These are phyloP conservation scores for Amaranthus cruentus DNA, from an alignment of 148 eudicot species.

Conservation along the genomic window DNA sequence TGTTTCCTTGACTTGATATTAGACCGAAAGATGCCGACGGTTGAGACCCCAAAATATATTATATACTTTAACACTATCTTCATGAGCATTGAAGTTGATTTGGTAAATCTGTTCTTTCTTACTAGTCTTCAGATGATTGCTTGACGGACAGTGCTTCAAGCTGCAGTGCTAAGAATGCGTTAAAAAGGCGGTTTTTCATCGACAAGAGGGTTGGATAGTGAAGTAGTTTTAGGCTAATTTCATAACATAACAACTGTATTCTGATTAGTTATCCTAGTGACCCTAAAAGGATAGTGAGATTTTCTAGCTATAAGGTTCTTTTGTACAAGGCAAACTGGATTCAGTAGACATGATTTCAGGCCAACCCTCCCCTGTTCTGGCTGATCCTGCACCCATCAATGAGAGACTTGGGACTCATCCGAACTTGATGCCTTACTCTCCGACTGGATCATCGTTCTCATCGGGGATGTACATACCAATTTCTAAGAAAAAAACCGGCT, in stretches of 20 bases:
- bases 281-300: not conserved
- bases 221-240: not conserved
- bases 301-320: not conserved
- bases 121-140: slow-evolving; percentile 44
- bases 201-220: slow-evolving; percentile 78
- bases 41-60: too few relatives aligned
- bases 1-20: too few relatives aligned
- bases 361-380: slow-evolving; percentile 57
- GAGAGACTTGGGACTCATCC: slow-evolving; percentile 57
- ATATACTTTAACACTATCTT: too few relatives aligned
- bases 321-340: slow-evolving; percentile 26
- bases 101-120: not conserved
- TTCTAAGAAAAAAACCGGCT: slow-evolving; percentile 52
- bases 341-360: slow-evolving; percentile 55
- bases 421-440: slow-evolving; percentile 38
- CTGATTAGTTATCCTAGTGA: slow-evolving; percentile 7
- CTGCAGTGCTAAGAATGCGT: slow-evolving; percentile 60
- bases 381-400: slow-evolving; percentile 59
- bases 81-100: not conserved
- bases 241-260: not conserved
- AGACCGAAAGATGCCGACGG: too few relatives aligned
- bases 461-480: slow-evolving; percentile 32
- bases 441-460: slow-evolving; percentile 45
- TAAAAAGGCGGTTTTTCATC: slow-evolving; percentile 86
- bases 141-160: slow-evolving; percentile 67